phyloP scores from a whole-genome alignment of 2,329 filamentous ascomycete species.

The Phialocephala subalpina region DNA sequence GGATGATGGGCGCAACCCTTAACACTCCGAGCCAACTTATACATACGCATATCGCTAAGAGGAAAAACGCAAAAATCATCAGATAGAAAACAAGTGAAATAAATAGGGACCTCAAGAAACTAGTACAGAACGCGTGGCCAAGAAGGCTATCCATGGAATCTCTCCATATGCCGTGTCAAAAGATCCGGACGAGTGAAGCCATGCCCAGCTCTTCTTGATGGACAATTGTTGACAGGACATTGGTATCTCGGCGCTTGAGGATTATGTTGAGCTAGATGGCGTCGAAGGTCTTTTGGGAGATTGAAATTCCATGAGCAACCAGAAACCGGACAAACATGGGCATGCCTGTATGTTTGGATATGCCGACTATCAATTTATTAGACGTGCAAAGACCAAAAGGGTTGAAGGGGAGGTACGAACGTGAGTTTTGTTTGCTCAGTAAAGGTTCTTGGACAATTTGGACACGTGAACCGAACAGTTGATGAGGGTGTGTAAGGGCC shows the following conservation, averaged over 20 bases:
- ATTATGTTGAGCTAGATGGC: conserved; percentile 15
- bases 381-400: neutral
- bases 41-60: too few species aligned
- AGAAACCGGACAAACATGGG: conserved; percentile 12
- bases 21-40: too few species aligned
- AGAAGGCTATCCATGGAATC: conserved; percentile 10
- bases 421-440: conserved; percentile 9
- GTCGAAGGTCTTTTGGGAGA: conserved; percentile 19
- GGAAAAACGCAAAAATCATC: too few species aligned
- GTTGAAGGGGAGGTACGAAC: neutral
- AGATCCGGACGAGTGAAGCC: conserved; percentile 21
- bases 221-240: conserved; percentile 16
- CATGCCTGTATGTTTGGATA: conserved; percentile 18
- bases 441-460: conserved; percentile 29
- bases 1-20: neutral
- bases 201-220: neutral
- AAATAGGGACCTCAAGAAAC: neutral
- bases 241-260: conserved; percentile 2
- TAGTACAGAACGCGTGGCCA: neutral
- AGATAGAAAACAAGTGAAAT: neutral
- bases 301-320: conserved; percentile 22
- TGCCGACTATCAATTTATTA: conserved; percentile 16
- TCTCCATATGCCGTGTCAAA: conserved; percentile 16
- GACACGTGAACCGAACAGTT: conserved; percentile 21
- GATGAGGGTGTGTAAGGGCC: conserved; percentile 7